A percentile compares a stretch with the other conserved stretches of the same genome.
Evolutionary conservation across 805 yeast genomes (phyloP).

Genomic region (Peterozyma toletana): DNA sequence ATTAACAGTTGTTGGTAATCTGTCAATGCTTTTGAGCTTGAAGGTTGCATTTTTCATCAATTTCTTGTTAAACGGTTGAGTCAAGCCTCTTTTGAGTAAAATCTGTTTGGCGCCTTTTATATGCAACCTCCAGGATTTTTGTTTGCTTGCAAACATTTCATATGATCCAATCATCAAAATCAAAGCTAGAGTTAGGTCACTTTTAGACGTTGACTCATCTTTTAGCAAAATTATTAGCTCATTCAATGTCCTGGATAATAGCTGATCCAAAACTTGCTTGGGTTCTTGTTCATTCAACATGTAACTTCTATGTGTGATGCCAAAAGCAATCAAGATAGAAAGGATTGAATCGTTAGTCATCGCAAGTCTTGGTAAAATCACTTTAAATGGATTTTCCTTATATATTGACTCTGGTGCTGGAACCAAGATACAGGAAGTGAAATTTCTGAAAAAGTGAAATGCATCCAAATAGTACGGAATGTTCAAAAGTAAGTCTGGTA

Average conservation of each 20-base stretch:
- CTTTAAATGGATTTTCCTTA: constrained; percentile 58
- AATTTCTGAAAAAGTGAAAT: constrained; percentile 55
- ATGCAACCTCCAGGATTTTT: constrained; percentile 56
- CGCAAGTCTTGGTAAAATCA: constrained; percentile 62
- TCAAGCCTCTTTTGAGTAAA: constrained; percentile 41
- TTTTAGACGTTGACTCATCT: constrained; percentile 43
- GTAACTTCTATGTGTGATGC: constrained; percentile 30
- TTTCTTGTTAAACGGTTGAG: constrained; percentile 22
- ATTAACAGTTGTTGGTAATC: constrained; percentile 1
- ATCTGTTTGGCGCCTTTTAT: constrained; percentile 63
- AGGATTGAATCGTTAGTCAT: constrained; percentile 49
- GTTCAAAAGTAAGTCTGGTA: constrained; percentile 54
- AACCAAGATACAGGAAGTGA: constrained; percentile 54
- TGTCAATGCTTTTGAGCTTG: constrained; percentile 9
- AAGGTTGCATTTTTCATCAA: constrained; percentile 11
- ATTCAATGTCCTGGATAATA: constrained; percentile 50
- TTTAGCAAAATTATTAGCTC: constrained; percentile 45
- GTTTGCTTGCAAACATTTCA: constrained; percentile 38
- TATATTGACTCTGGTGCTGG: constrained; percentile 56
- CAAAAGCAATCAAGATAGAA: constrained; percentile 47
- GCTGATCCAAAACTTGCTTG: constrained; percentile 37
- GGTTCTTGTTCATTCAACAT: constrained; percentile 22
- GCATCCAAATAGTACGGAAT: constrained; percentile 56
- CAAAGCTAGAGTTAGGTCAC: constrained; percentile 62
- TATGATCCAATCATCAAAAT: constrained; percentile 53